Evolutionary conservation across 352 stramenopile species (phyloP), one percentile per base, ranked within the genome.

Genomic region (Phytopythium helicoides): DNA sequence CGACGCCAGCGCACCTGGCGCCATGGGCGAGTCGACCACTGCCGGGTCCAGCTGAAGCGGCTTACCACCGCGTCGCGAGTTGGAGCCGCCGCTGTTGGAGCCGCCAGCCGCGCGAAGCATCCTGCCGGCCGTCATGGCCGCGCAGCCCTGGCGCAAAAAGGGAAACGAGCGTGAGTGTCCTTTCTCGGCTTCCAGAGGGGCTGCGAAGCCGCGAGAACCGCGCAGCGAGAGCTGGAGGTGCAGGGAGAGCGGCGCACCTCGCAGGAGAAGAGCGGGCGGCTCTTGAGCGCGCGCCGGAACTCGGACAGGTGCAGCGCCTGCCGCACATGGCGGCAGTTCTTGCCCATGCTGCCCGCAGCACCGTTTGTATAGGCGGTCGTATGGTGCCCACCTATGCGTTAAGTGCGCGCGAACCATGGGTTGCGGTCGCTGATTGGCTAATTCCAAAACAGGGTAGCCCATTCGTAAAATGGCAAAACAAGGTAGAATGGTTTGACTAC

Each of bases 291-390:
- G 36, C 73, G 73, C 22, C 76, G 76, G 48, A 85, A 75, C 3
- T 87, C 76, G 6, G 52, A 19, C 18, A 80, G 47, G 2, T 66
- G 71, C 54, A 83, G 66, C 58, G 76, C 68, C 53, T 83, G 76
- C 28, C 64, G 57, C 50, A 80, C 73, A 51, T 87, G 76, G 49
- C 76, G 76, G 46, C 76, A 87, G 61, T 62, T 73, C 61, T 80
- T 84, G 52, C 66, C 53, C n/a, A n/a, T n/a, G n/a, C n/a, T n/a
- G n/a, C n/a, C n/a, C n/a, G n/a, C n/a, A n/a, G n/a, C n/a, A n/a
- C n/a, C n/a, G n/a, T n/a, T n/a, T n/a, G n/a, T n/a, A n/a, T n/a
- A n/a, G n/a, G n/a, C n/a, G n/a, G n/a, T n/a, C n/a, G n/a, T n/a
- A n/a, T n/a, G n/a, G n/a, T n/a, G n/a, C n/a, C n/a, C n/a, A n/a